Base-by-base conservation (phyloP, 176 grass and related monocot species). In the Canna indica region DNA sequence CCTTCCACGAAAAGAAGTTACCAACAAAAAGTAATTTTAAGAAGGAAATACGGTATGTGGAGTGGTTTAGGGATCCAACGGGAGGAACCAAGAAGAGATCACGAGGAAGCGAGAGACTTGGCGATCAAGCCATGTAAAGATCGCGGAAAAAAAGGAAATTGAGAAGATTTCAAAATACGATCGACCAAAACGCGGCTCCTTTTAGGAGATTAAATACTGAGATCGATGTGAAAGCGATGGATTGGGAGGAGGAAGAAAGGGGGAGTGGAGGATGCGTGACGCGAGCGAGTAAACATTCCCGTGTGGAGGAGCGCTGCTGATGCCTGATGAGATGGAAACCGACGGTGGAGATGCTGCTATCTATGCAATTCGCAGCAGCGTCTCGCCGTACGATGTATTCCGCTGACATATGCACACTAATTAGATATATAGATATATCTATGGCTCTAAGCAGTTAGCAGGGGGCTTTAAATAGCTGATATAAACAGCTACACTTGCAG, bases 191-290 rank as follows among this genome's bases (percentile, higher is more conserved):
- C 34, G 63, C 63, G 34, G 63, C 24, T n/a, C n/a, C n/a, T 36
- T 66, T 14, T 13, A 22, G 10, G 24, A 16, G 63, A 66, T n/a
- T 38, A 66, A 60, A 27, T 3, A 30, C 58, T 8, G 26, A 15
- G 58, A 60, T 60, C 58, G 58, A 60, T 60, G 17, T 39, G 63
- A 66, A 41, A 39, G 63, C 35, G 34, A 66, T 39, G 20, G 34
- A 65, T 39, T 22, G 3, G 3, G 35, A 39, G 15, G 20, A 12
- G 25, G 62, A 10, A 7, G 34, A n/a, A 22, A 7, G 15, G 15
- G 47, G 17, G 47, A 52, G 47, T 52, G 12, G 34, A 38, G n/a
- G 18, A 38, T 24, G 63, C 34, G 63, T 10, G 17, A 36, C 9
- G 33, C 33, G 63, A 38, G 18, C 31, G 63, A 66, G 63, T 8